Conservation (phyloP, 2,329 filamentous ascomycete genomes). For the Ramularia endophylla region DNA sequence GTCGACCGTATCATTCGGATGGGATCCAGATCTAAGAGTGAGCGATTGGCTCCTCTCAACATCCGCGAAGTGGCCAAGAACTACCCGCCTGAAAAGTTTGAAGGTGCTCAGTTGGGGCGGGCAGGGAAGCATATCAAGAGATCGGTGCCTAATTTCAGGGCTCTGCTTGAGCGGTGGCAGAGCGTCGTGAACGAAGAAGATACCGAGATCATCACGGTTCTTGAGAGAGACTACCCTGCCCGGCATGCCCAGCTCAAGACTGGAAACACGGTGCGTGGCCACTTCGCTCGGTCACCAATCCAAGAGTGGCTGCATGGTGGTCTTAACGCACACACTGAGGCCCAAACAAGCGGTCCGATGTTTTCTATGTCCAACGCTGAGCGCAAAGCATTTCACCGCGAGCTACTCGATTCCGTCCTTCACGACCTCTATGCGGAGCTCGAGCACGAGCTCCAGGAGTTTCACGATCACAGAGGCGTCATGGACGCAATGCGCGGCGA, state of each 20-base stretch:
- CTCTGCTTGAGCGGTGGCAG: conserved; percentile 9
- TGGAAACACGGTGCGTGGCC: background rate
- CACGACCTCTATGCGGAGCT: too few relatives aligned
- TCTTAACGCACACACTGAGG: background rate
- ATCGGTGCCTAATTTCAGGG: conserved; percentile 13
- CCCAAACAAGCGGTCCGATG: too few relatives aligned
- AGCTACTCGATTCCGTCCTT: too few relatives aligned
- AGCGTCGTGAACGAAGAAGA: conserved; percentile 1
- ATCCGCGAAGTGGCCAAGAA: background rate
- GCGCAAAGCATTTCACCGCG: too few relatives aligned
- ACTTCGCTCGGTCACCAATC: background rate
- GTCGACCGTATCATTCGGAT: conserved; percentile 47
- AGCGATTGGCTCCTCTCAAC: background rate
- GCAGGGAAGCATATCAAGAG: conserved; percentile 15
- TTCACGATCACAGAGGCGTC: too few relatives aligned
- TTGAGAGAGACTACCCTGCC: too few relatives aligned
- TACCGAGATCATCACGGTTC: too few relatives aligned
- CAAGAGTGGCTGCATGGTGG: conserved; percentile 9
- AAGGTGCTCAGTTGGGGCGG: conserved; percentile 6
- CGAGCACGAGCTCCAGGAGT: too few relatives aligned
- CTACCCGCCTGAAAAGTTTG: too few relatives aligned
- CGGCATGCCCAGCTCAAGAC: conserved; percentile 4
- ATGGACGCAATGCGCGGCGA: conserved; percentile 22
- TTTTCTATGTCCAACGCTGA: too few relatives aligned
- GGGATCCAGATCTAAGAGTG: conserved; percentile 52